Percentiles rank a stretch among this genome's conserved stretches.
Conservation (phyloP, 129 eudicot species). For the Pseudognaphalium luteoalbum region DNA sequence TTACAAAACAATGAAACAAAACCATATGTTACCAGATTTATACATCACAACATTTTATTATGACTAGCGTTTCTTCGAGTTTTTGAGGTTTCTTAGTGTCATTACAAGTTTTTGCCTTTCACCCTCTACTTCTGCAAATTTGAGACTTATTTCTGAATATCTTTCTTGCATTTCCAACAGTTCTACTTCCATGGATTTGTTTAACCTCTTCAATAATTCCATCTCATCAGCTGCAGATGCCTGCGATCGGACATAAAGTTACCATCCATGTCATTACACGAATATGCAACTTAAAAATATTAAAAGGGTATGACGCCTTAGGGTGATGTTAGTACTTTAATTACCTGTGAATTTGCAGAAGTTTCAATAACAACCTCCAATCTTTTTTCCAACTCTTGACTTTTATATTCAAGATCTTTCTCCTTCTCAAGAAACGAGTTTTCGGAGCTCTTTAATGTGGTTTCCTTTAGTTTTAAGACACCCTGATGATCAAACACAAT, state of each 20-base stretch:
- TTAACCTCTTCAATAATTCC: slow-evolving; percentile 53
- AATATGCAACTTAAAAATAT: background rate
- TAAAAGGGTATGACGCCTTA: background rate
- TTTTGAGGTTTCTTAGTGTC: slow-evolving; percentile 67
- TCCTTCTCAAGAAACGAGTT: slow-evolving; percentile 63
- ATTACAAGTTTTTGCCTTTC: slow-evolving; percentile 89
- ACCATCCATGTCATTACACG: background rate
- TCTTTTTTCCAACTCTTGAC: slow-evolving; percentile 56
- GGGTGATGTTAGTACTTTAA: background rate
- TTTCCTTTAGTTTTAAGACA: slow-evolving; percentile 58
- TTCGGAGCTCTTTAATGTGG: slow-evolving; percentile 52
- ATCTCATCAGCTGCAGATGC: slow-evolving; percentile 46
- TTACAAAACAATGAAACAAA: slow-evolving; percentile 18
- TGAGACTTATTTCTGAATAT: slow-evolving; percentile 93
- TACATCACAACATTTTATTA: slow-evolving; percentile 15
- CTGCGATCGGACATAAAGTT: slow-evolving; percentile 21
- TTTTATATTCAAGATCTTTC: slow-evolving; percentile 59
- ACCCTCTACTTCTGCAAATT: slow-evolving; percentile 97
- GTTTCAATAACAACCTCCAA: slow-evolving; percentile 45
- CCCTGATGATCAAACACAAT: slow-evolving; percentile 42
- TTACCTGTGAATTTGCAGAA: slow-evolving; percentile 34
- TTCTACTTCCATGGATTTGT: slow-evolving; percentile 72
- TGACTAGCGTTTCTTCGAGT: slow-evolving; percentile 53
- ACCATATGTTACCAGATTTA: slow-evolving; percentile 18
- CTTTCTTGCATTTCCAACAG: slow-evolving; percentile 91